Percentiles rank a stretch among this genome's conserved stretches.
phyloP scores from a whole-genome alignment of 257 asterid genomes.

The Plantago major region DNA sequence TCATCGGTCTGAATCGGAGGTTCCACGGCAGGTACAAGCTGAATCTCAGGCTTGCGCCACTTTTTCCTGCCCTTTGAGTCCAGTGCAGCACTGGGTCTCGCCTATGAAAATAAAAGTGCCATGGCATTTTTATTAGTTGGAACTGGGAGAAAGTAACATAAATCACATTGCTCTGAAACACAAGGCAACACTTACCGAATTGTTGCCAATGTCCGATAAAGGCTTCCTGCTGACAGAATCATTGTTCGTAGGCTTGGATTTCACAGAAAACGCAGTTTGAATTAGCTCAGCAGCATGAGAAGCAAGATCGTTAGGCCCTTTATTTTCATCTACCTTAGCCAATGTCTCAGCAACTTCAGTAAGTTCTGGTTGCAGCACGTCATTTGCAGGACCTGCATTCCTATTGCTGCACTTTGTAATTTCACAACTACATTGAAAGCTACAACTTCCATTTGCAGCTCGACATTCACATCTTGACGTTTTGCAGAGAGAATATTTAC shows the following conservation, averaged over 20 bases:
- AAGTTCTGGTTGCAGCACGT: conserved; percentile 20
- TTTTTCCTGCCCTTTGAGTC: conserved; percentile 62
- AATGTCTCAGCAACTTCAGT: conserved; percentile 22
- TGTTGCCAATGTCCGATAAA: conserved; percentile 86
- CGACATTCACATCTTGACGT: conserved; percentile 80
- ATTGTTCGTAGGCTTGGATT: conserved; percentile 35
- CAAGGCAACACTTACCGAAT: conserved; percentile 40
- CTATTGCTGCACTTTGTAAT: conserved; percentile 60
- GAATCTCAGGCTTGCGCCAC: conserved; percentile 75
- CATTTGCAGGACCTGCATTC: conserved; percentile 22
- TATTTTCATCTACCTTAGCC: conserved; percentile 34
- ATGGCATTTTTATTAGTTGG: background rate
- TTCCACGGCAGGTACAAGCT: conserved; percentile 71
- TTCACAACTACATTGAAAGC: conserved; percentile 52
- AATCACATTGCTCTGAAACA: background rate
- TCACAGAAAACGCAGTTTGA: conserved; percentile 72
- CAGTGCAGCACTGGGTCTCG: conserved; percentile 41
- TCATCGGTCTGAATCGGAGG: conserved; percentile 33
- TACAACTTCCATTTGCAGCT: conserved; percentile 49
- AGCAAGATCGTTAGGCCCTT: conserved; percentile 44
- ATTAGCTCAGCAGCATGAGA: conserved; percentile 84
- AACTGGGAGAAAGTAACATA: background rate
- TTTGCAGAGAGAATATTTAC: conserved; percentile 64
- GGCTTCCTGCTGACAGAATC: conserved; percentile 56
- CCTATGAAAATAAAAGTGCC: conserved; percentile 35